phyloP scores from a whole-genome alignment of 2,329 filamentous ascomycete species.

The Elsinoe necatrix region DNA sequence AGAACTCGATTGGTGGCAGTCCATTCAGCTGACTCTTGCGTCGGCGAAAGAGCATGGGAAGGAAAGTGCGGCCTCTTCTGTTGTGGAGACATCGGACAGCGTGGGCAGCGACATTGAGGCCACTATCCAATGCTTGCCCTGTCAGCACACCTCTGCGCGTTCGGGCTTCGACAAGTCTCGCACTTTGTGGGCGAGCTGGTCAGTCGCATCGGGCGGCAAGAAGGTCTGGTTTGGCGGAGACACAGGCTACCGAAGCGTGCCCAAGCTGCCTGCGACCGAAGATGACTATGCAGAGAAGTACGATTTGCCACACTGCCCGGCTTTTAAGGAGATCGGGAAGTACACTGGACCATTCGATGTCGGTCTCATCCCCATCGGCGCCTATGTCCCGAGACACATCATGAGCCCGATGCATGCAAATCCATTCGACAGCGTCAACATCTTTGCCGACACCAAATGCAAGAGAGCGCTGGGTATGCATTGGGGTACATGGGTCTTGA shows the following conservation, averaged over 20 bases:
- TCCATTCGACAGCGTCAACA: constrained; percentile 79
- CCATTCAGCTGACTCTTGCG: constrained; percentile 61
- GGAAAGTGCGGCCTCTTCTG: constrained; percentile 2
- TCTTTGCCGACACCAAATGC: constrained; percentile 78
- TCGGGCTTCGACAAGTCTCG: constrained; percentile 59
- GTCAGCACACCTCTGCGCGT: constrained; percentile 72
- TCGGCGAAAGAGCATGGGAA: constrained; percentile 14
- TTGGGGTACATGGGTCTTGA: constrained; percentile 83
- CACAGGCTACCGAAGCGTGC: constrained; percentile 79
- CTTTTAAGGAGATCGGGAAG: constrained; percentile 74
- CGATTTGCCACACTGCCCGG: constrained; percentile 65
- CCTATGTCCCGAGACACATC: constrained; percentile 64
- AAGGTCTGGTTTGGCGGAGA: constrained; percentile 83
- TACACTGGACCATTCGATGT: constrained; percentile 80
- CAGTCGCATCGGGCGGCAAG: constrained; percentile 60
- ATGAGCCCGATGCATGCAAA: constrained; percentile 81
- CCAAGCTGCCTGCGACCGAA: constrained; percentile 49
- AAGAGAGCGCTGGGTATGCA: constrained; percentile 75
- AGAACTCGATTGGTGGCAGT: constrained; percentile 94
- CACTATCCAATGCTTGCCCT: constrained; percentile 68
- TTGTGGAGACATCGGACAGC: constrained; percentile 4
- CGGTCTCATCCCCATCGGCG: constrained; percentile 86
- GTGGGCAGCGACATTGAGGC: constrained; percentile 50
- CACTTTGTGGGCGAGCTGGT: constrained; percentile 87
- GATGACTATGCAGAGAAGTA: constrained; percentile 67